Conservation (phyloP, 306 rosid species). For the Sechiopsis laciniata region DNA sequence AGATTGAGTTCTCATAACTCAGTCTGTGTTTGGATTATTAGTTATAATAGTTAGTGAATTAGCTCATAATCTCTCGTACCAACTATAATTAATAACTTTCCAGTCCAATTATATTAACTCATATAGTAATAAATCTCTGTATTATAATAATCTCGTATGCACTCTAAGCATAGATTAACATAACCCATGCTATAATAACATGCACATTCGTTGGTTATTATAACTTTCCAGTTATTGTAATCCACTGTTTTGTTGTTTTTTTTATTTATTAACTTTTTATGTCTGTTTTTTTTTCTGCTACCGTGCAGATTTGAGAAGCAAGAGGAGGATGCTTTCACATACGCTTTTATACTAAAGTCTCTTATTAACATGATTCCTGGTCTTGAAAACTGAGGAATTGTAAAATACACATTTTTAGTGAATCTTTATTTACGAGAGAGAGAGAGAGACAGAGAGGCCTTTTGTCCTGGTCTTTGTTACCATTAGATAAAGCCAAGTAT, state of each 20-base stretch:
- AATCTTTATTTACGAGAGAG: background rate
- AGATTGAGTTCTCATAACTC: too few relatives aligned
- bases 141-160: too few relatives aligned
- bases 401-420: background rate
- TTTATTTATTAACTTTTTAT: background rate
- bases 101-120: too few relatives aligned
- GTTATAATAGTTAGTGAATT: too few relatives aligned
- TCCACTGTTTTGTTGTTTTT: background rate
- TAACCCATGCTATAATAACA: too few relatives aligned
- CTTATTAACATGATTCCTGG: slow-evolving; percentile 41
- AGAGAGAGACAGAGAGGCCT: background rate
- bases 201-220: too few relatives aligned
- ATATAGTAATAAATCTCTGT: too few relatives aligned
- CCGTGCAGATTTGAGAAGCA: slow-evolving; percentile 74
- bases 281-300: background rate
- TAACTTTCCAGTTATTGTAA: too few relatives aligned
- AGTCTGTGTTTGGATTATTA: too few relatives aligned
- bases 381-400: slow-evolving; percentile 7
- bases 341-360: slow-evolving; percentile 51
- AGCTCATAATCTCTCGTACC: too few relatives aligned
- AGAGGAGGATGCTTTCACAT: slow-evolving; percentile 71
- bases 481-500: background rate
- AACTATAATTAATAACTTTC: too few relatives aligned
- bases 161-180: too few relatives aligned
- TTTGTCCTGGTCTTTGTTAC: slow-evolving; percentile 10